Conservation (phyloP, 768 basidiomycete genomes). For the Boletus sp. region DNA sequence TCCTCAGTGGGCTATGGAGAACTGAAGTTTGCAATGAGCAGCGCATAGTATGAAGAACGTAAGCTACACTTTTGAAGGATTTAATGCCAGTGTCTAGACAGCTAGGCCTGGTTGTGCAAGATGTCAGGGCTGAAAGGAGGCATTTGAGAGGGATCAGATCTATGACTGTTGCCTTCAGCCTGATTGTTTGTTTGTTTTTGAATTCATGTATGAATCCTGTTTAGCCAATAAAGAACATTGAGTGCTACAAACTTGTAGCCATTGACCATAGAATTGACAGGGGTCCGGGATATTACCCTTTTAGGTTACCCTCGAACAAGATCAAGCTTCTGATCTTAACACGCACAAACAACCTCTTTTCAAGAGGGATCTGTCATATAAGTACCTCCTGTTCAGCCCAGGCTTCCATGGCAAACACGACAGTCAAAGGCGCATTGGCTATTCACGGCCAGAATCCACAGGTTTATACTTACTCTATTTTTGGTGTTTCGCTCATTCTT, state of each 20-base stretch:
- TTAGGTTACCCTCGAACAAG: constrained; percentile 28
- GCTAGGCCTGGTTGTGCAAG: not conserved
- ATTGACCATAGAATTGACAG: not conserved
- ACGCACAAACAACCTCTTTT: constrained; percentile 18
- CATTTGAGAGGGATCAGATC: no score
- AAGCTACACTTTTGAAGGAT: not conserved
- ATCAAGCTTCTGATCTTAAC: constrained; percentile 20
- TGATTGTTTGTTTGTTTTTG: not conserved
- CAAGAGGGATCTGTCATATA: not conserved
- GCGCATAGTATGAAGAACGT: not conserved
- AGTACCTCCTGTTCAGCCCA: not conserved
- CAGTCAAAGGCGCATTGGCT: constrained; percentile 80
- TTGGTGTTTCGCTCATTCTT: constrained; percentile 7
- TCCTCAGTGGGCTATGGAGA: constrained; percentile 12
- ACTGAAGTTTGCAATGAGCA: not conserved
- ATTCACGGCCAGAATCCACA: constrained; percentile 98
- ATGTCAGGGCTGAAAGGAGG: no score
- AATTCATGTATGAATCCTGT: not conserved
- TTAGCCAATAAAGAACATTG: no score
- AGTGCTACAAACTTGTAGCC: not conserved
- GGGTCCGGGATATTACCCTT: not conserved
- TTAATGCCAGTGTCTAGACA: not conserved
- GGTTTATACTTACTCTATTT: constrained; percentile 41
- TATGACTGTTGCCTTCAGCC: not conserved
- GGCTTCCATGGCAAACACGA: constrained; percentile 81